These are phyloP conservation scores for Rhodotorula sp. DNA, from an alignment of 1,284 basidiomycete genomes.

Conservation along the genomic window DNA sequence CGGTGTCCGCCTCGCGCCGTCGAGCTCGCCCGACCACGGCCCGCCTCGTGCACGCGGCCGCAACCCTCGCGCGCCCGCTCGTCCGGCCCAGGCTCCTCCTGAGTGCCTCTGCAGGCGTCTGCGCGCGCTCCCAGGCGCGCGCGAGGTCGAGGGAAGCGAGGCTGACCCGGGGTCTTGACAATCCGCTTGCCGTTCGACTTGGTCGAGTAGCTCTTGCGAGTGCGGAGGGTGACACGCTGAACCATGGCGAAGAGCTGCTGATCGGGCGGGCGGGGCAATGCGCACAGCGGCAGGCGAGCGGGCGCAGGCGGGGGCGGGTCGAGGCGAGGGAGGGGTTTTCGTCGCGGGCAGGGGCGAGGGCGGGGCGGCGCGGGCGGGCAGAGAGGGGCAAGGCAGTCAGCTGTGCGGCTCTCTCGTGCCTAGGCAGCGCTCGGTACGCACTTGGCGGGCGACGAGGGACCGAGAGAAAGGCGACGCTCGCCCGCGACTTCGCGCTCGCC, in stretches of 20 bases:
- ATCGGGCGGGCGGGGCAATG: neutral
- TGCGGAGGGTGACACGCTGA: slow-evolving; percentile 94
- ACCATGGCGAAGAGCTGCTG: slow-evolving; percentile 38
- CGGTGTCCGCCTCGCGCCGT: neutral
- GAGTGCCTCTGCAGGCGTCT: neutral
- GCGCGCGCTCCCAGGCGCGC: neutral
- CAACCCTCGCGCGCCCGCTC: too few relatives aligned
- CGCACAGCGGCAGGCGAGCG: too few relatives aligned
- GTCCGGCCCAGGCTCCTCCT: too few relatives aligned
- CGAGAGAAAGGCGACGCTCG: neutral
- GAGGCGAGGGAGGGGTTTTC: neutral
- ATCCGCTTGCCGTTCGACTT: slow-evolving; percentile 92
- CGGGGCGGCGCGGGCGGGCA: neutral
- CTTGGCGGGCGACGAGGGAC: neutral
- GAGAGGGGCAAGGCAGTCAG: neutral
- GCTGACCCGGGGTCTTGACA: slow-evolving; percentile 79
- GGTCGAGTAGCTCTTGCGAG: slow-evolving; percentile 98
- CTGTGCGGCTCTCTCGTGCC: too few relatives aligned
- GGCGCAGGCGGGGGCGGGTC: neutral
- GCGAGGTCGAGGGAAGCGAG: neutral
- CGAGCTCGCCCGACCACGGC: neutral
- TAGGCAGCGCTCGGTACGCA: neutral
- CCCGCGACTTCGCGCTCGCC: too few relatives aligned
- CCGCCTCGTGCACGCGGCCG: neutral
- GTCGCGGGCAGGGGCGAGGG: neutral